phyloP scores from a whole-genome alignment of 192 early-diverging fungal species.

The Rhizophagus clarus region DNA sequence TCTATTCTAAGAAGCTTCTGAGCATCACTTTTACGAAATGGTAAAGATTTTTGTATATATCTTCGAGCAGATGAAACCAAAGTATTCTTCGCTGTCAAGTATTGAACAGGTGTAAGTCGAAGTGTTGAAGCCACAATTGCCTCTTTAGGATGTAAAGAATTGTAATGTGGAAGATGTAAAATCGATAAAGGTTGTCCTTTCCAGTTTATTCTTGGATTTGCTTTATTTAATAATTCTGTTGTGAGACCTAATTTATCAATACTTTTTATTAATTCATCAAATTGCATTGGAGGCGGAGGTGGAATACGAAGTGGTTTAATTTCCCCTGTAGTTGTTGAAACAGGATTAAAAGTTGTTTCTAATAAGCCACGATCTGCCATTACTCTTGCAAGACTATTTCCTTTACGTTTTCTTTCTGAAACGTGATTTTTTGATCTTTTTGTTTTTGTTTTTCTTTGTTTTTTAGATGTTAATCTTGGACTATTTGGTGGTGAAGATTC shows the following conservation, averaged over 20 bases:
- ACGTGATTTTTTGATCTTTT: background rate
- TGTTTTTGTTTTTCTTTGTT: conserved; percentile 7
- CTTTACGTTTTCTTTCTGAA: background rate
- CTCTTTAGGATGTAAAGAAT: conserved; percentile 67
- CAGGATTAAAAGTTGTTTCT: background rate
- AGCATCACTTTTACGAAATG: conserved; percentile 90
- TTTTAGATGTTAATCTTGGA: background rate
- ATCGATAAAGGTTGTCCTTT: conserved; percentile 25
- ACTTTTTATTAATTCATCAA: background rate
- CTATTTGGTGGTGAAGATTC: background rate
- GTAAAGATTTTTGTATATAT: conserved; percentile 37
- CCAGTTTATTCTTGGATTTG: conserved; percentile 15
- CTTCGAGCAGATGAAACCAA: conserved; percentile 66
- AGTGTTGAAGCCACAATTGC: conserved; percentile 73
- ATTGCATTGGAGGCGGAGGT: conserved; percentile 1
- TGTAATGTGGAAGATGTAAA: conserved; percentile 36
- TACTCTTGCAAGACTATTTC: conserved; percentile 20
- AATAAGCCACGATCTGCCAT: conserved; percentile 21
- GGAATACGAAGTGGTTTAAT: background rate
- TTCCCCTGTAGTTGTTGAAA: background rate
- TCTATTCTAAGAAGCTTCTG: conserved; percentile 89
- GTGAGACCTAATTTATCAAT: conserved; percentile 12
- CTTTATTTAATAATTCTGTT: background rate
- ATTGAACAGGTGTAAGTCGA: conserved; percentile 81
- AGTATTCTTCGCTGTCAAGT: conserved; percentile 78